Percentiles rank a stretch among this genome's conserved stretches.
Conservation (phyloP, 2,329 filamentous ascomycete species). For the Fusarium marasasianum region DNA sequence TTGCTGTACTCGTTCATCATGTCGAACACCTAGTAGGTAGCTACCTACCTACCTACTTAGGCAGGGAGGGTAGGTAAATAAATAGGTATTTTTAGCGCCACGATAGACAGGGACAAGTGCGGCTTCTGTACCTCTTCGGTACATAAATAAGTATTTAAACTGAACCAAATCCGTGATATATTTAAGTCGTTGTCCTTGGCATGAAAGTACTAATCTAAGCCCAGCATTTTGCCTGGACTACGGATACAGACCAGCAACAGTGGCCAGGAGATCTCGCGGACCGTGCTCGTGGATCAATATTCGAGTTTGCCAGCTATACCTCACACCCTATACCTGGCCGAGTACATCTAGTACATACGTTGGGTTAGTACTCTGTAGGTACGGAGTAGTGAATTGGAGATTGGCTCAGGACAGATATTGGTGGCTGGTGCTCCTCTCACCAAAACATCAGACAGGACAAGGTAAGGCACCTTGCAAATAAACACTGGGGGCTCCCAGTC, state of each 20-base stretch:
- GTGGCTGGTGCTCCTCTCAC: constrained; percentile 13
- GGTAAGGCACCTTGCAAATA: constrained; percentile 9
- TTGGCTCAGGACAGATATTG: constrained; percentile 6
- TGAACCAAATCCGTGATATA: not conserved
- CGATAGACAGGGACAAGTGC: constrained; percentile 16
- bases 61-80: not conserved
- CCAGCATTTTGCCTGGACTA: not conserved
- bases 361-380: too few relatives aligned
- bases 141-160: not conserved
- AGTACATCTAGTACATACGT: not conserved
- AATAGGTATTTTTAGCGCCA: constrained; percentile 6
- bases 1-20: not conserved
- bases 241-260: not conserved
- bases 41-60: not conserved
- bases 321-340: not conserved
- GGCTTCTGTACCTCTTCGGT: not conserved
- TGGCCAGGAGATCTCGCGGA: not conserved
- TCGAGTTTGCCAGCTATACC: not conserved
- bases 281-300: not conserved
- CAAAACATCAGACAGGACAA: constrained; percentile 11
- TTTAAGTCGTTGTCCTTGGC: not conserved
- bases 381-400: not conserved
- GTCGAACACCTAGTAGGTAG: not conserved
- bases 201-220: not conserved
- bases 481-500: not conserved